Evolutionary conservation across 805 yeast species (phyloP), one percentile per base, ranked within the genome.

Genomic region (Isabelozyma gotoi): DNA sequence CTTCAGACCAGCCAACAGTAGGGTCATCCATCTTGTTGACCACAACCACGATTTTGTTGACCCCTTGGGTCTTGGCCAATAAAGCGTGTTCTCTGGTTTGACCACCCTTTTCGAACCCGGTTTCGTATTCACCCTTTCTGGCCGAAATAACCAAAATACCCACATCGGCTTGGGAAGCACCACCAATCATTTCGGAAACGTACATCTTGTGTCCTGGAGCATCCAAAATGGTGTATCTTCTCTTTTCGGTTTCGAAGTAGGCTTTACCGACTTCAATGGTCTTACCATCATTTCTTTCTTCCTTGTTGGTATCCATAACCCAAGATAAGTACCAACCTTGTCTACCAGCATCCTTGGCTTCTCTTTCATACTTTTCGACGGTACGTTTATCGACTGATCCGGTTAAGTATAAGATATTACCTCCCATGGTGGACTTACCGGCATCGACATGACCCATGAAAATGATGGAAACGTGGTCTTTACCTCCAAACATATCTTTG

Each of bases 401-500:
- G 17, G 98, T 92, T 60, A 94, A 75, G 63, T 77, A 92, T 51
- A 94, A 78, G 55, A 94, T 75, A 71, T 94, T 94, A 73, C 99
- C 99, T 66, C 99, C 99, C 96, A 94, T 92, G 47, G 99, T 94
- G 41, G 97, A 89, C 71, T 94, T 94, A 65, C 99, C 99, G 29
- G 99, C 99, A 78, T 94, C 99, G 54, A 94, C 99, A 64, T 94
- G 99, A 57, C 99, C 99, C 98, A 94, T 94, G 72, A 94, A 94
- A 55, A 94, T 89, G 56, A 94, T 85, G 15, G 97, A 91, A 64
- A 94, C 80, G 72, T 94, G 99, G 65, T 92, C 99, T 68, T 94
- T 94, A 60, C 96, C 96, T 51, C 97, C 97, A 61, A 88, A 94
- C 87, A 94, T 71, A 59, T 95, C 99, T 18, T 80, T 84, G 51